Percentiles rank a stretch among this genome's conserved stretches.
Conservation (phyloP, 345 rosid species). For the Crucihimalaya himalaica region DNA sequence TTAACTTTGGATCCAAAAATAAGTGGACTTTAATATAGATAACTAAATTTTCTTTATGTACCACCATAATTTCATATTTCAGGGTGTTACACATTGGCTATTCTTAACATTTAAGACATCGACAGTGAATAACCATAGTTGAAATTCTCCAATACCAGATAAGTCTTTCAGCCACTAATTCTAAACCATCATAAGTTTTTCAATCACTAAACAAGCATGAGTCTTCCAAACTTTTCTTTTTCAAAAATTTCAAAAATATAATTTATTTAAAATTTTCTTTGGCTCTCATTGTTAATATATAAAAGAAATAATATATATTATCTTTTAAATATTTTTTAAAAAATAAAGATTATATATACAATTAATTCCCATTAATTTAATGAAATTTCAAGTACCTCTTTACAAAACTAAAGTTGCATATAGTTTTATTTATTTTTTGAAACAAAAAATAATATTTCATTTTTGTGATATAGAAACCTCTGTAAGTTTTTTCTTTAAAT, state of each 20-base stretch:
- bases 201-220: background rate
- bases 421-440: too few species aligned
- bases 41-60: too few species aligned
- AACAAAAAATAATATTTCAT: background rate
- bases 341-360: background rate
- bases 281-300: background rate
- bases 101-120: too few species aligned
- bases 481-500: background rate
- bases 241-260: background rate
- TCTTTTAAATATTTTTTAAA: background rate
- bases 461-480: slow-evolving; percentile 5
- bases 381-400: background rate
- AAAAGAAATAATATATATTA: too few species aligned
- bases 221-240: background rate
- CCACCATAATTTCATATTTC: too few species aligned
- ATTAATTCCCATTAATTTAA: background rate
- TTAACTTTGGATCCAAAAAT: too few species aligned
- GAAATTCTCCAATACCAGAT: too few species aligned
- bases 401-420: background rate
- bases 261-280: background rate
- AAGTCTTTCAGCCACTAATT: too few species aligned
- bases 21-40: too few species aligned
- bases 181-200: background rate
- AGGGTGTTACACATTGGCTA: too few species aligned
- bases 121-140: too few species aligned